Evolutionary conservation across 495 filamentous ascomycete species (phyloP).

Genomic region (Aspergillus kassunensis): DNA sequence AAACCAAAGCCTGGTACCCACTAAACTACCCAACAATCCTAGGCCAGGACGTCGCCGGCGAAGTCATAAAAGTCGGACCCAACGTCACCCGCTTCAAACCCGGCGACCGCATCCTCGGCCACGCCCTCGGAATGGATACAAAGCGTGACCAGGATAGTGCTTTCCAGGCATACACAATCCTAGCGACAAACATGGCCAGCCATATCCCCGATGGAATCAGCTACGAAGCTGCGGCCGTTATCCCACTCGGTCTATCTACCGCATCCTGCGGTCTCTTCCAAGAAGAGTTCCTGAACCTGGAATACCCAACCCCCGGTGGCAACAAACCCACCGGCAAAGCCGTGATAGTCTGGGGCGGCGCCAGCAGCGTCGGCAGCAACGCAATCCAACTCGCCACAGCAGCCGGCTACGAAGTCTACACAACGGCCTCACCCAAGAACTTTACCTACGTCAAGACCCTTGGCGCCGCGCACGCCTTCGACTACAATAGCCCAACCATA

Average conservation of each 20-base stretch:
- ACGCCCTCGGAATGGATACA: slow-evolving; percentile 12
- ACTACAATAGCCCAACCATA: slow-evolving; percentile 46
- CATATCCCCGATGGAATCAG: slow-evolving; percentile 9
- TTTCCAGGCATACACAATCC: slow-evolving; percentile 29
- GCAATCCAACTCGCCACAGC: slow-evolving; percentile 59
- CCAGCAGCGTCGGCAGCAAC: slow-evolving; percentile 53
- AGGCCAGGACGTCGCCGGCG: slow-evolving; percentile 45
- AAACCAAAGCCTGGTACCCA: slow-evolving; percentile 5
- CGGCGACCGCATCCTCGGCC: slow-evolving; percentile 30
- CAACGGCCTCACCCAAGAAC: slow-evolving; percentile 52
- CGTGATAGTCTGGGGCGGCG: slow-evolving; percentile 58
- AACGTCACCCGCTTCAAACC: slow-evolving; percentile 23
- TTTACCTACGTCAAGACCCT: slow-evolving; percentile 47
- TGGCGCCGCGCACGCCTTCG: slow-evolving; percentile 54
- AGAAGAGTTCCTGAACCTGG: slow-evolving; percentile 37
- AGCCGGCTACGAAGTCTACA: slow-evolving; percentile 56
- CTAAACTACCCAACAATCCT: slow-evolving; percentile 27
- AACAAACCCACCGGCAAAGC: slow-evolving; percentile 27
- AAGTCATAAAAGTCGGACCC: slow-evolving; percentile 30
- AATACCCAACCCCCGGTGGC: slow-evolving; percentile 27
- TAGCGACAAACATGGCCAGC: slow-evolving; percentile 11
- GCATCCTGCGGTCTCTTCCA: slow-evolving; percentile 52
- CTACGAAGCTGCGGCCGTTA: slow-evolving; percentile 31
- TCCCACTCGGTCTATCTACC: slow-evolving; percentile 48
- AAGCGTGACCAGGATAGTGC: slow-evolving; percentile 20